Percentiles rank a stretch among this genome's conserved stretches.
These are phyloP conservation scores for Periconia sp. DNA, from an alignment of 2,329 filamentous ascomycete species.

Conservation along the genomic window DNA sequence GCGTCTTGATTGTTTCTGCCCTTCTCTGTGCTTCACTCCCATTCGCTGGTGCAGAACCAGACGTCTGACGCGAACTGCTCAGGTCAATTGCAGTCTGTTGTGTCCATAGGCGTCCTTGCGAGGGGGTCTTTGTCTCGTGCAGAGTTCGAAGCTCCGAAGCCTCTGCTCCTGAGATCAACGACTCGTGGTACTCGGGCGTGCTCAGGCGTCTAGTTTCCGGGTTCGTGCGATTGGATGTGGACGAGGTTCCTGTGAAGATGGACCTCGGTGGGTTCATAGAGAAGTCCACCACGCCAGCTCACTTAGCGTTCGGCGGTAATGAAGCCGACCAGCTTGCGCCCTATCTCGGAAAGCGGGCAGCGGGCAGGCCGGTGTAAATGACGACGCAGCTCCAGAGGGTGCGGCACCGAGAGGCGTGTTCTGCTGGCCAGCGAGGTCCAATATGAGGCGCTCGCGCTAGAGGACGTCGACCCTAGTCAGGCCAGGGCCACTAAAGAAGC, in stretches of 20 bases:
- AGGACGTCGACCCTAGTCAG: slow-evolving; percentile 4
- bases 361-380: slow-evolving; percentile 10
- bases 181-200: slow-evolving; percentile 26
- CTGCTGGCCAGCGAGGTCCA: neutral
- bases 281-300: slow-evolving; percentile 3
- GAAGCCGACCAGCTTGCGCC: slow-evolving; percentile 18
- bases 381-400: slow-evolving; percentile 3
- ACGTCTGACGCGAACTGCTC: slow-evolving; percentile 10
- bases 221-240: slow-evolving; percentile 12
- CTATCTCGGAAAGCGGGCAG: too few relatives aligned
- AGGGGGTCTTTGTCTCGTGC: slow-evolving; percentile 10
- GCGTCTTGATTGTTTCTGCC: slow-evolving; percentile 16
- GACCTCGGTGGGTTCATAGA: slow-evolving; percentile 39
- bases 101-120: slow-evolving; percentile 24
- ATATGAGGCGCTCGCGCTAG: slow-evolving; percentile 5
- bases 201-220: slow-evolving; percentile 20
- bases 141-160: slow-evolving; percentile 20
- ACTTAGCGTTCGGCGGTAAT: slow-evolving; percentile 6
- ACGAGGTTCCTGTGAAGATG: slow-evolving; percentile 43
- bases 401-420: neutral
- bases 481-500: neutral
- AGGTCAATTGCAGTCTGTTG: slow-evolving; percentile 18
- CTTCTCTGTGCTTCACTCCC: slow-evolving; percentile 6
- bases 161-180: slow-evolving; percentile 12
- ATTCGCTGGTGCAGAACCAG: slow-evolving; percentile 18